Evolutionary conservation across 345 rosid genomes (phyloP).

Genomic region (Boechera divaricarpa): DNA sequence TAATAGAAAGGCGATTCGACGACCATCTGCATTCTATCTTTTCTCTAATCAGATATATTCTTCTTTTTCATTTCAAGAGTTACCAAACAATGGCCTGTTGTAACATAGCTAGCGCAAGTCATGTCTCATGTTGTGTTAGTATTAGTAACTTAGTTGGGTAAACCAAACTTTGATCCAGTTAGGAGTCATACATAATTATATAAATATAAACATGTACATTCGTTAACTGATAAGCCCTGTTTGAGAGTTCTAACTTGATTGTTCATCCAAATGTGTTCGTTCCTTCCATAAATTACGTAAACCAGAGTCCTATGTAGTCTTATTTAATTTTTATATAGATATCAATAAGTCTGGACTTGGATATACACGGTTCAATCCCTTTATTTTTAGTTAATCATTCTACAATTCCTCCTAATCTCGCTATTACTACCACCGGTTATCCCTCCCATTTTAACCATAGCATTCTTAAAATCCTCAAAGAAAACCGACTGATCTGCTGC

Average conservation of each 20-base stretch:
- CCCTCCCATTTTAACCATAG: constrained; percentile 74
- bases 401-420: constrained; percentile 58
- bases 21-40: constrained; percentile 16
- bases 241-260: not conserved
- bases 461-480: constrained; percentile 67
- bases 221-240: not conserved
- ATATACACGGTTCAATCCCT: not conserved
- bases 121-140: constrained; percentile 38
- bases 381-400: constrained; percentile 48
- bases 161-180: constrained; percentile 28
- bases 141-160: constrained; percentile 28
- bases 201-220: constrained; percentile 2
- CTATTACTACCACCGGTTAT: constrained; percentile 46
- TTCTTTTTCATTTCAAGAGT: constrained; percentile 10
- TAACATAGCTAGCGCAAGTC: constrained; percentile 32
- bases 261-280: constrained; percentile 14
- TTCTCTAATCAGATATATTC: constrained; percentile 15
- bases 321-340: constrained; percentile 27
- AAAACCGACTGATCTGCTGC: constrained; percentile 56
- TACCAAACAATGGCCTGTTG: constrained; percentile 35
- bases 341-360: constrained; percentile 10
- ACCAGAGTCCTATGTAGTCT: constrained; percentile 22
- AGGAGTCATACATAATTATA: constrained; percentile 10
- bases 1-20: constrained; percentile 26
- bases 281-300: not conserved